Base-by-base conservation (phyloP, 75 land plant genomes). In the Pinus albicaulis region DNA sequence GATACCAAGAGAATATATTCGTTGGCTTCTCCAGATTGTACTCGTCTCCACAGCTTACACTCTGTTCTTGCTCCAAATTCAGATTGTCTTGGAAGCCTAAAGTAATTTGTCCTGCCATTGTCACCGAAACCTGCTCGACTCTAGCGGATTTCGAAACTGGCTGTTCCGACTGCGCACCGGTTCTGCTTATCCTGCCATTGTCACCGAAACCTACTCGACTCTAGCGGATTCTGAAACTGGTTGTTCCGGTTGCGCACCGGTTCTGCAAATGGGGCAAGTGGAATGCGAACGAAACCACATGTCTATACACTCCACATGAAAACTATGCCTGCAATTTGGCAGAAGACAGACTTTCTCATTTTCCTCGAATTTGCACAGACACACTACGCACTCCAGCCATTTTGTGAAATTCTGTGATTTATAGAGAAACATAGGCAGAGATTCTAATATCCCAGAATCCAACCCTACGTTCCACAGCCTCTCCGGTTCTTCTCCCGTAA, bases 191-290 rank as follows among this genome's bases (percentile, higher is more conserved):
- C 53, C 53, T 48, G 12, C 2, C 11, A 10, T 48, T 48, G 53
- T 48, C 0, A 48, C 53, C 0, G 53, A 48, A 48, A 48, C 53
- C 53, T 48, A 12, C 53, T 8, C 53, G 8, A 2, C 2, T 8
- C 53, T 10, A 48, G 53, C 12, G 12, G 53, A 8, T 48, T 48
- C 53, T 12, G 10, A 10, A 48, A 48, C 53, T 48, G 53, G 53
- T 7, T 25, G 34, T 62, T 63, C 17, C 7, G 31, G 72, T 34
- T 73, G 71, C 19, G 62, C 81, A 3, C 24, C 83, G 34, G 86
- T 56, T 69, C 93, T 82, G 59, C 91, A 89, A n/a, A 89, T 78
- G 14, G 94, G 94, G 63, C 92, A 92, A 10, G 90, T 87, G 41
- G 80, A 78, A 23, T 89, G 90, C 14, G 83, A 81, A 16, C 74